Conservation (phyloP, 2,329 filamentous ascomycete species). For the Fusarium compactum region DNA sequence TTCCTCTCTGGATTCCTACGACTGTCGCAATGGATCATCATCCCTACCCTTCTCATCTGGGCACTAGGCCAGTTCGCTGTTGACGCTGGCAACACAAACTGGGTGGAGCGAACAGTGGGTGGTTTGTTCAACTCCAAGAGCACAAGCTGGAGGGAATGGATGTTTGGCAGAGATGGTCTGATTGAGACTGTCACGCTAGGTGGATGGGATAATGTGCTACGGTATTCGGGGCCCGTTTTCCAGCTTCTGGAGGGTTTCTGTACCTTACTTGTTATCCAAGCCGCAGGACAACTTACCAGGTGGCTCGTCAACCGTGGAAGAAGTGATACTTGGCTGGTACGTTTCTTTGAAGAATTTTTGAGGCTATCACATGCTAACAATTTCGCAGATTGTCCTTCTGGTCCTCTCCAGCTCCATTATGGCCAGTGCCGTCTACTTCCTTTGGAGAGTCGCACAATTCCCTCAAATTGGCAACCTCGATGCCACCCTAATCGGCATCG, state of each 20-base stretch:
- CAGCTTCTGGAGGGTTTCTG: slow-evolving; percentile 97
- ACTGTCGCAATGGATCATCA: slow-evolving; percentile 85
- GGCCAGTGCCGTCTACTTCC: slow-evolving; percentile 93
- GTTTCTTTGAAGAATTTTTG: slow-evolving; percentile 49
- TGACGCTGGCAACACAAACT: slow-evolving; percentile 80
- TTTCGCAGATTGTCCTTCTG: slow-evolving; percentile 82
- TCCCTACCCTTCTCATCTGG: slow-evolving; percentile 92
- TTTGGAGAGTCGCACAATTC: slow-evolving; percentile 94
- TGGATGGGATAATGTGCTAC: slow-evolving; percentile 87
- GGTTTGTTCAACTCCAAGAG: slow-evolving; percentile 72
- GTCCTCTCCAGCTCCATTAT: slow-evolving; percentile 91
- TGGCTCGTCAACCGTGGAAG: slow-evolving; percentile 94
- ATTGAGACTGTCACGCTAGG: slow-evolving; percentile 84
- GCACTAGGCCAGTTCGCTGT: slow-evolving; percentile 94
- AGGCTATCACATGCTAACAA: slow-evolving; percentile 50
- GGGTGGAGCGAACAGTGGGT: slow-evolving; percentile 84
- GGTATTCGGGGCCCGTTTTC: slow-evolving; percentile 93
- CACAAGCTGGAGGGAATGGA: slow-evolving; percentile 81
- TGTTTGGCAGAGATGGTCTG: slow-evolving; percentile 87
- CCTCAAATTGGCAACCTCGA: slow-evolving; percentile 93
- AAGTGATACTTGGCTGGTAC: slow-evolving; percentile 96
- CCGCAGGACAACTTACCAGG: slow-evolving; percentile 90
- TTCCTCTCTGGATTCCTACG: slow-evolving; percentile 76
- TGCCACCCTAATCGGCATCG: slow-evolving; percentile 90
- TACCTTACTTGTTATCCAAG: slow-evolving; percentile 94